phyloP scores from a whole-genome alignment of 305 asterid genomes.

The Plantago lanceolata region DNA sequence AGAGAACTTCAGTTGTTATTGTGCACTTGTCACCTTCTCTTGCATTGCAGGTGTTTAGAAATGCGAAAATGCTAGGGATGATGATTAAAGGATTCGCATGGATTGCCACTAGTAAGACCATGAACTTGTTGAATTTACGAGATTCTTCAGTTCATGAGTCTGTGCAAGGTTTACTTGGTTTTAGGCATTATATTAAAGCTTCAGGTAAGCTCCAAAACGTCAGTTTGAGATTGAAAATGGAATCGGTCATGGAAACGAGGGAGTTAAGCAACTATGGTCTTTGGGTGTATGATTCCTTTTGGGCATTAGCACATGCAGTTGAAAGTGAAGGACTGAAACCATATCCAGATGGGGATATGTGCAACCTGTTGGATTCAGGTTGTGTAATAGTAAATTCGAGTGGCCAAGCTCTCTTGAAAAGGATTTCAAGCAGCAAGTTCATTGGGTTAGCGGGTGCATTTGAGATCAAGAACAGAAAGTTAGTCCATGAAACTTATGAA shows the following conservation, averaged over 20 bases:
- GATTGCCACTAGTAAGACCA: constrained; percentile 41
- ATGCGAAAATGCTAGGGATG: constrained; percentile 36
- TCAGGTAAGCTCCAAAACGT: constrained; percentile 29
- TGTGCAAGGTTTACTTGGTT: constrained; percentile 38
- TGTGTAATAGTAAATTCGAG: constrained; percentile 14
- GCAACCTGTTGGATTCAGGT: constrained; percentile 17
- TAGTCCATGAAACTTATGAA: constrained; percentile 25
- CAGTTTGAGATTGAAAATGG: constrained; percentile 30
- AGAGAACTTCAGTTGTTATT: constrained; percentile 24
- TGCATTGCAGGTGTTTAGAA: constrained; percentile 31
- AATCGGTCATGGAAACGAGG: constrained; percentile 14
- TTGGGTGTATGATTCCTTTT: constrained; percentile 44
- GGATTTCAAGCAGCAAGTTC: not conserved
- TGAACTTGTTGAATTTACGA: constrained; percentile 28
- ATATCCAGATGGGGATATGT: constrained; percentile 2
- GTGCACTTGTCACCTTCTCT: constrained; percentile 38
- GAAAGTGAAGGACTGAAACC: constrained; percentile 23
- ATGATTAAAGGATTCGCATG: constrained; percentile 39
- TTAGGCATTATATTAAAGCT: constrained; percentile 30
- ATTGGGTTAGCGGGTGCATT: constrained; percentile 25
- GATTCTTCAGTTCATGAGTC: constrained; percentile 29
- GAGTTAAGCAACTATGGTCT: constrained; percentile 28
- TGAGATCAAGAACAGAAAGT: constrained; percentile 24
- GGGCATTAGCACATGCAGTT: constrained; percentile 35
- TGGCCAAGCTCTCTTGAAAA: not conserved